Evolutionary conservation across 768 basidiomycete species (phyloP).

Genomic region (Podaxis sp.): DNA sequence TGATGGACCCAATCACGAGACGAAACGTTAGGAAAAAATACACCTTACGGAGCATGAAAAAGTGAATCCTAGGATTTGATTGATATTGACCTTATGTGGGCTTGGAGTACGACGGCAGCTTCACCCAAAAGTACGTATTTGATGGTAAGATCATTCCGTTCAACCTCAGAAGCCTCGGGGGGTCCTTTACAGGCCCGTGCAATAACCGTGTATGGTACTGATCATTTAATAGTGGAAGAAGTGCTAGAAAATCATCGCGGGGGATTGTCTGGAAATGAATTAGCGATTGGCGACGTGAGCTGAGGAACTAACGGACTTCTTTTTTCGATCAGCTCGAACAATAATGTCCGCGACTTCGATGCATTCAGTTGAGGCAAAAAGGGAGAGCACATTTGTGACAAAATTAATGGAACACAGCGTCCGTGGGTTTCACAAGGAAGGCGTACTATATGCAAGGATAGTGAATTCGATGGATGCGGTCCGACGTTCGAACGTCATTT

Average conservation of each 20-base stretch:
- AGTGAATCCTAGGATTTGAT: slow-evolving; percentile 14
- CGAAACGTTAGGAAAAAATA: not conserved
- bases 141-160: not conserved
- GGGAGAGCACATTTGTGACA: too few relatives aligned
- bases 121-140: not conserved
- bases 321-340: not conserved
- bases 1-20: not conserved
- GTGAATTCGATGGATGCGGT: too few relatives aligned
- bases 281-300: not conserved
- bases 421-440: too few relatives aligned
- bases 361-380: too few relatives aligned
- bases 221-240: not conserved
- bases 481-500: too few relatives aligned
- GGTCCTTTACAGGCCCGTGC: not conserved
- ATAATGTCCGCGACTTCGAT: not conserved
- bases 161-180: too few relatives aligned
- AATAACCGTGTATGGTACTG: not conserved
- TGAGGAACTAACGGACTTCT: not conserved
- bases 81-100: not conserved
- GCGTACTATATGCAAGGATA: too few relatives aligned
- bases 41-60: not conserved
- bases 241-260: not conserved
- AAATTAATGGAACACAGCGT: too few relatives aligned
- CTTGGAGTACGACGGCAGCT: not conserved
- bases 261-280: not conserved